Evolutionary conservation across 345 rosid genomes (phyloP).

Genomic region (Kandelia obovata): DNA sequence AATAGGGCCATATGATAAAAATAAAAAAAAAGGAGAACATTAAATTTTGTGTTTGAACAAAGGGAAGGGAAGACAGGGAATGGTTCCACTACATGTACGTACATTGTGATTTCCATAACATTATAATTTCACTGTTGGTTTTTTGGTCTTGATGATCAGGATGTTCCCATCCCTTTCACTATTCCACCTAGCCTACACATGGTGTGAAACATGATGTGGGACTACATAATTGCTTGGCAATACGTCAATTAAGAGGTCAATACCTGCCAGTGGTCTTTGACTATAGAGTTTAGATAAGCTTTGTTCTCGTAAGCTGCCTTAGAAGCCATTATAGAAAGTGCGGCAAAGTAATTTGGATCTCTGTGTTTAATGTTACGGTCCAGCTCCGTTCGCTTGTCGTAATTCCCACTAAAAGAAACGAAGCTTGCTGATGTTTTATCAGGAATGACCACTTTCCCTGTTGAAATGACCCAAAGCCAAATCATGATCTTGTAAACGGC

Average conservation of each 20-base stretch:
- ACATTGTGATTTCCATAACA: too few relatives aligned
- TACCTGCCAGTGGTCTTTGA: slow-evolving; percentile 58
- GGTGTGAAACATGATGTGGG: too few relatives aligned
- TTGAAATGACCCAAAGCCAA: background rate
- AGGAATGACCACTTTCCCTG: slow-evolving; percentile 48
- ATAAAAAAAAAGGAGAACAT: too few relatives aligned
- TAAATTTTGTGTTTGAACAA: too few relatives aligned
- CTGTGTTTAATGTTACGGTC: slow-evolving; percentile 38
- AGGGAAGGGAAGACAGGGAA: too few relatives aligned
- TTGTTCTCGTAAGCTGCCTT: slow-evolving; percentile 65
- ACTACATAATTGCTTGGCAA: too few relatives aligned
- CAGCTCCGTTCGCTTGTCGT: slow-evolving; percentile 46
- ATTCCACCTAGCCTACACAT: too few relatives aligned
- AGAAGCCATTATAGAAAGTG: slow-evolving; percentile 61
- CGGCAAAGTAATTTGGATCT: slow-evolving; percentile 41
- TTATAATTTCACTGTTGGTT: too few relatives aligned
- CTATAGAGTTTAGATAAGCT: slow-evolving; percentile 38
- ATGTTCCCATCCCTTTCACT: too few relatives aligned
- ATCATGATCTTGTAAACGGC: background rate
- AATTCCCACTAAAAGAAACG: slow-evolving; percentile 41
- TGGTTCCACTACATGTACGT: too few relatives aligned
- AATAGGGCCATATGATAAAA: too few relatives aligned
- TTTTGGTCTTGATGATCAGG: too few relatives aligned
- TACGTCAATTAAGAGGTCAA: background rate
- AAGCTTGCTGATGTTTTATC: slow-evolving; percentile 39